Conservation (phyloP, 164 flowering plant species). For the Cinnamomum chago region DNA sequence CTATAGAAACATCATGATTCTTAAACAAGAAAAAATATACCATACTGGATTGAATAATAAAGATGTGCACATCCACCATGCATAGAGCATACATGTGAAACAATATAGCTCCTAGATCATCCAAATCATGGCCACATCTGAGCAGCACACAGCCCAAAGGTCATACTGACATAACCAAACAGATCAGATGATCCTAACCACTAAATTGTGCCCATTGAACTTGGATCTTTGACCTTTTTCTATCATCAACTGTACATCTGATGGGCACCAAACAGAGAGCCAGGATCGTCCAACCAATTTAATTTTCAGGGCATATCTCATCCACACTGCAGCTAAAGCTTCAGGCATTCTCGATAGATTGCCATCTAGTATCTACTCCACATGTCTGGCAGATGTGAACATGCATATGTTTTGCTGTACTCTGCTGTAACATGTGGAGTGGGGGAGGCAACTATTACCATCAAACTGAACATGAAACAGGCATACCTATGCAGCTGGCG, state of each 20-base stretch:
- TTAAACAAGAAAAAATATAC: not conserved
- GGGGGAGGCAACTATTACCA: not conserved
- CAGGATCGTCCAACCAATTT: not conserved
- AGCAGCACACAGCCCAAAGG: not conserved
- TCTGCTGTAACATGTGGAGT: no score
- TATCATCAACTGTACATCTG: not conserved
- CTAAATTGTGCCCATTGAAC: not conserved
- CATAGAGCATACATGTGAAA: not conserved
- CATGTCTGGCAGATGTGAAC: no score
- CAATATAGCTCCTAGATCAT: not conserved
- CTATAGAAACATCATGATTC: not conserved
- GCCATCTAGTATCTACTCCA: no score
- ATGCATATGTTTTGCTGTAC: no score
- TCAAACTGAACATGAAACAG: not conserved
- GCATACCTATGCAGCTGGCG: constrained; percentile 89
- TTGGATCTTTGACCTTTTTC: not conserved
- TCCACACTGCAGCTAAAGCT: not conserved
- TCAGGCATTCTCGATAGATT: not conserved
- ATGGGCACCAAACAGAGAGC: not conserved
- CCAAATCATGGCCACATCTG: not conserved
- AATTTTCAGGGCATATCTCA: not conserved
- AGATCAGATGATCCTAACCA: not conserved
- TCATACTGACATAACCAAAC: not conserved
- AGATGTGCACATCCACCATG: not conserved
- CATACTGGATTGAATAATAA: not conserved